A percentile compares a stretch with the other conserved stretches of the same genome.
Evolutionary conservation across 2,329 filamentous ascomycete genomes (phyloP).

Genomic region (Hypomyces rosellus): DNA sequence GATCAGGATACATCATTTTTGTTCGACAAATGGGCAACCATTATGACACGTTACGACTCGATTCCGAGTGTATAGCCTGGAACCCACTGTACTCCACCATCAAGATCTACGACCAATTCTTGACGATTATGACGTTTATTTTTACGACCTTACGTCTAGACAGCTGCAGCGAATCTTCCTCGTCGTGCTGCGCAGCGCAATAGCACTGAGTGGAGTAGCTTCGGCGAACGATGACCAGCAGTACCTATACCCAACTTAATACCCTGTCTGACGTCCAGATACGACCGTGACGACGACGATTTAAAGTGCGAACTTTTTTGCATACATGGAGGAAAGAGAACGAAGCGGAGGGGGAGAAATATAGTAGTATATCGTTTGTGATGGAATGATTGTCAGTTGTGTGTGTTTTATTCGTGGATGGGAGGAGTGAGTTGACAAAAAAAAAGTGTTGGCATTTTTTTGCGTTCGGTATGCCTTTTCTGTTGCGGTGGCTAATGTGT

Average conservation of each 20-base stretch:
- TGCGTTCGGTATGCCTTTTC: not conserved
- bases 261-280: constrained; percentile 30
- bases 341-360: not conserved
- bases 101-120: constrained; percentile 32
- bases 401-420: not conserved
- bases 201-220: constrained; percentile 26
- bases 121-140: constrained; percentile 41
- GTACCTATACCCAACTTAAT: constrained; percentile 37
- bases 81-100: constrained; percentile 26
- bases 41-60: constrained; percentile 29
- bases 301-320: constrained; percentile 13
- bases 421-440: not conserved
- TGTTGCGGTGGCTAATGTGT: constrained; percentile 9
- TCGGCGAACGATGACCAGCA: constrained; percentile 32
- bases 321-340: constrained; percentile 3
- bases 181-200: constrained; percentile 23
- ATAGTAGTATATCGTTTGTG: constrained; percentile 9
- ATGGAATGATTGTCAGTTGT: constrained; percentile 1
- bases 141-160: constrained; percentile 43
- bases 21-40: constrained; percentile 37
- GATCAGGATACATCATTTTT: constrained; percentile 35
- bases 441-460: constrained; percentile 1
- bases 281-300: constrained; percentile 28
- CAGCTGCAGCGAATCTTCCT: constrained; percentile 32
- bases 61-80: constrained; percentile 21